Evolutionary conservation across 805 yeast species (phyloP), one percentile per base, ranked within the genome.

Genomic region (Huiozyma naganishii): DNA sequence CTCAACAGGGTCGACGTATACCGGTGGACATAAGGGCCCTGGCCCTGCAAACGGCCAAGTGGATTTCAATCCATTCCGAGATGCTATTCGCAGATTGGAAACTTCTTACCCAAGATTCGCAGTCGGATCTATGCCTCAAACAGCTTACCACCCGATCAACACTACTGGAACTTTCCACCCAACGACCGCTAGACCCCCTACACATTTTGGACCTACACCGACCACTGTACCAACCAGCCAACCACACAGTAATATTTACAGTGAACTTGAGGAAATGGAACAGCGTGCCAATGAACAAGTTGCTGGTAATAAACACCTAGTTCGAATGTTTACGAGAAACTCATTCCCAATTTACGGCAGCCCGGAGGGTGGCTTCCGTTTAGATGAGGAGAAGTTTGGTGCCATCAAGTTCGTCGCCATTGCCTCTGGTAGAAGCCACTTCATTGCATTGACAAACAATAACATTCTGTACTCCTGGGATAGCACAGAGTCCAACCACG

Each of bases 381-480:
- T 56, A 1, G 53, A 54, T 41, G 39, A 47, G 10, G 49, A 48
- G 17, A 47, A 41, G 23, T 41, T 52, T 27, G 55, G 55, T 27
- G 49, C 59, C 9, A 46, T 61, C 1, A 65, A 63, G 40, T 67
- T 80, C 40, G 54, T 70, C 2, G 67, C 75, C 6, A 67, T 81
- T 2, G 68, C 77, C 13, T 72, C 83, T 37, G 90, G 90, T 0
- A 61, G 90, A 48, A 64, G 72, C 29, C 87, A 80, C 57, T 71
- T 80, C 42, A 59, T 81, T 10, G 88, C 80, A 0, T 57, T 81
- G 39, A 83, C 79, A 48, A 61, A 67, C 9, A 39, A 60, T 1
- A 70, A 73, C 27, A 53, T 64, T 5, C 46, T 83, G 1, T 80
- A 77, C 71, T 68, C 77, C 1, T 82, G 89, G 89, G 88, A 81